These are phyloP conservation scores for Volvox reticuliferus DNA, from an alignment of 139 green algal species.

Conservation along the genomic window DNA sequence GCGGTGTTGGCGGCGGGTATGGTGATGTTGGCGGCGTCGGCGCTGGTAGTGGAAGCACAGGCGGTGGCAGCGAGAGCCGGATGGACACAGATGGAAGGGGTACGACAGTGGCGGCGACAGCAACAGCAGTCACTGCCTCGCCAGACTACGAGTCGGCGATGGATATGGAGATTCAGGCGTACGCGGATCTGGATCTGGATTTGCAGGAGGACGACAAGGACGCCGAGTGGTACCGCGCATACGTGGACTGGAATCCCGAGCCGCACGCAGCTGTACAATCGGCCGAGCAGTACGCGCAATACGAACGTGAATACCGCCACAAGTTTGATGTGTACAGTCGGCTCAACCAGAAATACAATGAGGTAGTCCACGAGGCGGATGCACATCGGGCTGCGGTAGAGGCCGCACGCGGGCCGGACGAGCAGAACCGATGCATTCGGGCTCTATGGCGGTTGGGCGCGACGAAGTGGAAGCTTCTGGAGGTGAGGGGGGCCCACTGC, in stretches of 20 bases:
- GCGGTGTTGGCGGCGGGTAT: not conserved
- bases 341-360: slow-evolving; percentile 33
- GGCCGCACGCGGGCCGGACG: not conserved
- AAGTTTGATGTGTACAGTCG: slow-evolving; percentile 39
- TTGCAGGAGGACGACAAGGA: slow-evolving; percentile 38
- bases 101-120: not conserved
- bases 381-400: not conserved
- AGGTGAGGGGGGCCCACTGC: slow-evolving; percentile 13
- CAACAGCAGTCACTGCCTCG: not conserved
- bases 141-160: not conserved
- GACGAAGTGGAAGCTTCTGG: slow-evolving; percentile 16
- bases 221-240: slow-evolving; percentile 18
- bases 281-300: slow-evolving; percentile 18
- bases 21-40: not conserved
- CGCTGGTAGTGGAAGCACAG: not conserved
- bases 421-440: not conserved
- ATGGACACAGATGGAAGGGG: slow-evolving; percentile 12
- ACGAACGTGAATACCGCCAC: slow-evolving; percentile 29
- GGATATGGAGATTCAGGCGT: slow-evolving; percentile 37
- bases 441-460: slow-evolving; percentile 40
- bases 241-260: slow-evolving; percentile 33
- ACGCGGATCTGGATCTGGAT: slow-evolving; percentile 34
- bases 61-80: not conserved
- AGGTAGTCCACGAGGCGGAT: slow-evolving; percentile 17
- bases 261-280: slow-evolving; percentile 14